A percentile compares a stretch with the other conserved stretches of the same genome.
Evolutionary conservation across 2,329 filamentous ascomycete species (phyloP).

Genomic region (Trichophyton mentagrophytes): DNA sequence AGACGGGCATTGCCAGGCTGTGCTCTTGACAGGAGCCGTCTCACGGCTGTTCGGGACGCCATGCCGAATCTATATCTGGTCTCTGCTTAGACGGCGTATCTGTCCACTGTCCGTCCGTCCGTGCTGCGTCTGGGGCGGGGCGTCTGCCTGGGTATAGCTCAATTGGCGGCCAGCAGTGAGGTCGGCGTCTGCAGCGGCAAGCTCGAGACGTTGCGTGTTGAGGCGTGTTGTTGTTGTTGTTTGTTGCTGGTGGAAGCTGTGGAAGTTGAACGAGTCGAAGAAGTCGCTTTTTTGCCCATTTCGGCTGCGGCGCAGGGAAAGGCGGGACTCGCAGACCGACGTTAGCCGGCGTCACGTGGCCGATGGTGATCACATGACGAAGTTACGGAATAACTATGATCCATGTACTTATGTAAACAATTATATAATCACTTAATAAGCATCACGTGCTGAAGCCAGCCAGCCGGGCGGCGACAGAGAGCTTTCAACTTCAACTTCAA

Average conservation of each 20-base stretch:
- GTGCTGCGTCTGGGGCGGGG: not conserved
- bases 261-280: not conserved
- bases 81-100: not conserved
- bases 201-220: not conserved
- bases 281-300: not conserved
- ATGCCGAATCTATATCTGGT: not conserved
- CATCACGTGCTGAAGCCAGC: too few relatives aligned
- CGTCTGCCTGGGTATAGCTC: not conserved
- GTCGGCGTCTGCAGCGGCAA: not conserved
- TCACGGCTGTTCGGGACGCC: not conserved
- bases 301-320: not conserved
- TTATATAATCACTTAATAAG: not conserved
- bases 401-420: not conserved
- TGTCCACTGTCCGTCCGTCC: not conserved
- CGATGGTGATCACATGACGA: not conserved
- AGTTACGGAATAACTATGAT: too few relatives aligned
- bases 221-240: not conserved
- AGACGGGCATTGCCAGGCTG: constrained; percentile 14
- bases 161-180: not conserved
- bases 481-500: too few relatives aligned
- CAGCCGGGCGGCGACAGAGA: too few relatives aligned
- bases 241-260: not conserved
- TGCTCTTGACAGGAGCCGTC: not conserved
- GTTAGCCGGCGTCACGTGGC: not conserved
- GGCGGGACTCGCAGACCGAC: not conserved